phyloP scores from a whole-genome alignment of 495 filamentous ascomycete genomes.

The Cairneyella variabilis region DNA sequence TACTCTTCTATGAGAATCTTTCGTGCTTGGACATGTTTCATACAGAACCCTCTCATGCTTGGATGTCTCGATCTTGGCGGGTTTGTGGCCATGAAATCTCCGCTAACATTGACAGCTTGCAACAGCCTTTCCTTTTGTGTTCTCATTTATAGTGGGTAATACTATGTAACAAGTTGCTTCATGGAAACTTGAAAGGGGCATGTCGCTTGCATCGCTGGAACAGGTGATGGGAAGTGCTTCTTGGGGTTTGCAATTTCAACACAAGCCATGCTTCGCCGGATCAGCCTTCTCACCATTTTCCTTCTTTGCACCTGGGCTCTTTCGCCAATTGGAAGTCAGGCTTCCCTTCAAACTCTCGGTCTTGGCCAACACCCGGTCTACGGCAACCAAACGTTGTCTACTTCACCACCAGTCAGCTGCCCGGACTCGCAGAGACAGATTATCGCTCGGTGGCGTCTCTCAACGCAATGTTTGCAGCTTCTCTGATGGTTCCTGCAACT shows the following conservation, averaged over 20 bases:
- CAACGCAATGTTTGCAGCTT: background rate
- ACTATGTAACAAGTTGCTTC: background rate
- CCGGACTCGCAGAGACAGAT: background rate
- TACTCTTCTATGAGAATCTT: no score
- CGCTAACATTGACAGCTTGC: background rate
- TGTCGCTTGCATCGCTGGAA: background rate
- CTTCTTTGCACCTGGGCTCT: conserved; percentile 5
- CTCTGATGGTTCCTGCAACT: conserved; percentile 5
- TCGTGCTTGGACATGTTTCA: no score
- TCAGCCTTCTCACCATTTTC: background rate
- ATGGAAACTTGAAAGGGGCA: conserved; percentile 3
- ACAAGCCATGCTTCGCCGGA: background rate
- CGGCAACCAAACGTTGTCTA: background rate
- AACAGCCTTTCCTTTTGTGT: conserved; percentile 9
- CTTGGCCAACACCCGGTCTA: background rate
- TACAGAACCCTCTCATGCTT: no score
- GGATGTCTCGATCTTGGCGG: background rate
- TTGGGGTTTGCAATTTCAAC: conserved; percentile 2
- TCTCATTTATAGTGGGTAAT: conserved; percentile 1
- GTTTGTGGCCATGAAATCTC: background rate
- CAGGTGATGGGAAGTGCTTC: conserved; percentile 1
- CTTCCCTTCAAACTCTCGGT: conserved; percentile 5
- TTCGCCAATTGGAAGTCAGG: conserved; percentile 7
- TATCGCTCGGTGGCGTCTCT: background rate
- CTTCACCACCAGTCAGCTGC: background rate